These are phyloP conservation scores for Phytophthora citrophthora DNA, from an alignment of 352 stramenopile genomes.

Conservation along the genomic window DNA sequence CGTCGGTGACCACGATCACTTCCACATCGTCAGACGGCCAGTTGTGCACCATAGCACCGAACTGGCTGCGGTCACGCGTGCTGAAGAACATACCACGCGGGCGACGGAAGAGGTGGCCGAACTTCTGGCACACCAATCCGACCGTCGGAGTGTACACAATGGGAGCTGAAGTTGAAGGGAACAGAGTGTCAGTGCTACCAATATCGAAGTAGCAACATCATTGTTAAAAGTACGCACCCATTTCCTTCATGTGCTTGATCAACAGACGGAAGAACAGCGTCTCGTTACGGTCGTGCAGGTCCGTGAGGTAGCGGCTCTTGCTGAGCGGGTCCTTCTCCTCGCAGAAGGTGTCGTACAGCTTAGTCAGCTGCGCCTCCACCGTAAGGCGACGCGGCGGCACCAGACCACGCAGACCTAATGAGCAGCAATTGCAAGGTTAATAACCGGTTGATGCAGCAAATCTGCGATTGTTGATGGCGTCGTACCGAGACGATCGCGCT, in stretches of 20 bases:
- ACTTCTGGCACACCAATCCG: slow-evolving; percentile 93
- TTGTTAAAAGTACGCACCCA: slow-evolving; percentile 65
- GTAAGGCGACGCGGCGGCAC: slow-evolving; percentile 78
- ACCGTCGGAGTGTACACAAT: slow-evolving; percentile 98
- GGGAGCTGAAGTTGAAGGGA: slow-evolving; percentile 63
- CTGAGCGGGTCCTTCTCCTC: slow-evolving; percentile 81
- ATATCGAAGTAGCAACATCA: neutral
- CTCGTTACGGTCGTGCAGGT: slow-evolving; percentile 97
- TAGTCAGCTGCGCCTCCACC: slow-evolving; percentile 75
- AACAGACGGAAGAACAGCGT: slow-evolving; percentile 96
- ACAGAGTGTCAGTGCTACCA: slow-evolving; percentile 15
- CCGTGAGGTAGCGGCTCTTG: slow-evolving; percentile 94
- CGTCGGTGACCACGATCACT: slow-evolving; percentile 98
- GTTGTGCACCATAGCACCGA: slow-evolving; percentile 93
- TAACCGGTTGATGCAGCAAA: too few species aligned
- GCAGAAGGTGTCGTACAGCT: slow-evolving; percentile 77
- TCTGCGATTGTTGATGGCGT: neutral
- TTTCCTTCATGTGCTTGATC: slow-evolving; percentile 91
- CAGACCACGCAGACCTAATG: slow-evolving; percentile 75
- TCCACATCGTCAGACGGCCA: slow-evolving; percentile 97
- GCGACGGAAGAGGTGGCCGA: slow-evolving; percentile 90
- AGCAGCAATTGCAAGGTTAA: slow-evolving; percentile 1
- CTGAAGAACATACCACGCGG: slow-evolving; percentile 96
- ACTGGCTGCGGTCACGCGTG: slow-evolving; percentile 90
- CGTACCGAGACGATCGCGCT: slow-evolving; percentile 84